Evolutionary conservation across 495 filamentous ascomycete genomes (phyloP).

Genomic region (Letharia columbiana): DNA sequence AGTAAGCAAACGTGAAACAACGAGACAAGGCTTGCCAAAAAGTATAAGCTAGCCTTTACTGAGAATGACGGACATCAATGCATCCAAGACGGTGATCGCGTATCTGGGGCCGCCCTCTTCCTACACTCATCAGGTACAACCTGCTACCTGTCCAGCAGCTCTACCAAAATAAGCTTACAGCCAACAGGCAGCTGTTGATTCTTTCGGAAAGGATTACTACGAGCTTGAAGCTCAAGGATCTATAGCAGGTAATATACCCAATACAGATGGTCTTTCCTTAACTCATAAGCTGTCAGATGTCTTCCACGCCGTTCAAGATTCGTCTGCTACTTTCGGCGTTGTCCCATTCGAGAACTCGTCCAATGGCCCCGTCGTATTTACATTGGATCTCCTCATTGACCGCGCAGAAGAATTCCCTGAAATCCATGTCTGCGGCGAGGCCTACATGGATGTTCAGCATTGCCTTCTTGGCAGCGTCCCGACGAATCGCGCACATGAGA

Average conservation of each 20-base stretch:
- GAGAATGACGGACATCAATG: constrained; percentile 5
- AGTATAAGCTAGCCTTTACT: not conserved
- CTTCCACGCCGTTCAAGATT: constrained; percentile 66
- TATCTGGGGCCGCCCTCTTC: constrained; percentile 79
- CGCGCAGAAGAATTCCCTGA: constrained; percentile 49
- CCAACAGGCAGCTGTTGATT: constrained; percentile 55
- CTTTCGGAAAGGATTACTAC: constrained; percentile 47
- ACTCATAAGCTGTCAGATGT: constrained; percentile 48
- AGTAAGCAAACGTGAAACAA: not conserved
- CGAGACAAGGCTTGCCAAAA: constrained; percentile 6
- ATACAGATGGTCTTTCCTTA: constrained; percentile 6
- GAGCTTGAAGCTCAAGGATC: constrained; percentile 51
- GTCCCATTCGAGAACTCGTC: constrained; percentile 95
- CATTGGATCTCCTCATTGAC: constrained; percentile 81
- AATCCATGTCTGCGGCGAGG: constrained; percentile 66
- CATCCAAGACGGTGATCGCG: constrained; percentile 41
- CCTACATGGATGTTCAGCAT: constrained; percentile 79
- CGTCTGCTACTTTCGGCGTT: constrained; percentile 58
- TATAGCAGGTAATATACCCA: constrained; percentile 44
- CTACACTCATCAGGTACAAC: constrained; percentile 81
- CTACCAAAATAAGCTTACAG: constrained; percentile 9
- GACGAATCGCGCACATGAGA: constrained; percentile 25
- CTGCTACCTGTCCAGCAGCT: not conserved
- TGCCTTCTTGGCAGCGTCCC: constrained; percentile 56
- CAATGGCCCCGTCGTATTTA: constrained; percentile 82